Conservation (phyloP, 116 monocot genomes). For the Thalassia testudinum region DNA sequence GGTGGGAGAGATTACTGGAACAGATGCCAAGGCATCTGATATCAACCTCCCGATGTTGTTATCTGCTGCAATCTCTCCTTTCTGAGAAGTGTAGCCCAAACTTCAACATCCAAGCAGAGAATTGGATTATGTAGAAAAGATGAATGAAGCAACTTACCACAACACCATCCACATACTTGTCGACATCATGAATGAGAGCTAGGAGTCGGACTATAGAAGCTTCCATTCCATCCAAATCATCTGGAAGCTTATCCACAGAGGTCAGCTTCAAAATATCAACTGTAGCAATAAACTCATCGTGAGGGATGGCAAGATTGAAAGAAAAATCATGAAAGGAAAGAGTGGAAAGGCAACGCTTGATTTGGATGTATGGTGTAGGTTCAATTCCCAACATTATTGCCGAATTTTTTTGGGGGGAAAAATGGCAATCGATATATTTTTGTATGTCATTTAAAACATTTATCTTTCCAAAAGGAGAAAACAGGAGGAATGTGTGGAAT, state of each 20-base stretch:
- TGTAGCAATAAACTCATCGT: slow-evolving; percentile 7
- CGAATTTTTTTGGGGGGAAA: no score
- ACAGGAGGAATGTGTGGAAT: no score
- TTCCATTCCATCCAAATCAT: slow-evolving; percentile 94
- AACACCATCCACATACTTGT: slow-evolving; percentile 83
- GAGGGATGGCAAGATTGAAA: not conserved
- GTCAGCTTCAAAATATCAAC: slow-evolving; percentile 77
- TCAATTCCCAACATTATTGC: no score
- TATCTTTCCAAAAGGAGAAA: no score
- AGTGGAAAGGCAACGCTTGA: not conserved
- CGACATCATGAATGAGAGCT: slow-evolving; percentile 65
- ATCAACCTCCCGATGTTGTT: slow-evolving; percentile 75
- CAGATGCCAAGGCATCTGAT: slow-evolving; percentile 46
- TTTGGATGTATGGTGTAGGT: no score
- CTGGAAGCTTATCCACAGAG: slow-evolving; percentile 65
- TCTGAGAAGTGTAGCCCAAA: slow-evolving; percentile 16
- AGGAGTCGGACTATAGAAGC: slow-evolving; percentile 54
- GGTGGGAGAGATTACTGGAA: slow-evolving; percentile 61
- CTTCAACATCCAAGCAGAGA: not conserved
- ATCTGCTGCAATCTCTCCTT: slow-evolving; percentile 49
- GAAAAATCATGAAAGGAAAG: not conserved
- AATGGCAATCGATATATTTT: no score
- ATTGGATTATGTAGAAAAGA: not conserved
- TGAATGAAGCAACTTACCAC: slow-evolving; percentile 30
- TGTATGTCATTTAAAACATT: no score